Evolutionary conservation across 192 early-diverging fungal genomes (phyloP), one percentile per base, ranked within the genome.

Genomic region (Coemansia sp.): DNA sequence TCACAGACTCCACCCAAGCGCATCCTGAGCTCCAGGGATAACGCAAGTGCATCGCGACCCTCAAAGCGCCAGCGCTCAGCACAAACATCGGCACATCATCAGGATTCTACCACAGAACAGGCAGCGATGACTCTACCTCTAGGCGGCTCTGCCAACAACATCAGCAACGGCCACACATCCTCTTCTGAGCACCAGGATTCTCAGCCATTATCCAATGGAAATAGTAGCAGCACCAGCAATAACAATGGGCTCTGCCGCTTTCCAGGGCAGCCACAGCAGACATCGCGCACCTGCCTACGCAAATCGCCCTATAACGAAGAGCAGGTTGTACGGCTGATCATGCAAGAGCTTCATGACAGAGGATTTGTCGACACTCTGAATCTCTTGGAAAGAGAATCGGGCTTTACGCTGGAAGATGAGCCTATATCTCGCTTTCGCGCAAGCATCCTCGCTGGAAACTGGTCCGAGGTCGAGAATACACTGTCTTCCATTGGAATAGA

Each of bases 281-380:
- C 70, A 11, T 63, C 45, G 45, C 78, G 78, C 64, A 66, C 48
- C 20, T 76, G 78, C 31, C 75, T 82, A 31, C 80, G 75, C 17
- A 65, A 76, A 6, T 76, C 75, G 20, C 66, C 77, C 58, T 77
- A 77, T 54, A 66, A 61, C 22, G 80, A 82, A 48, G 79, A 89
- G 48, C 95, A 99, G 69, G 82, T 96, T 5, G 91, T 96, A 31
- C 87, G 95, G 30, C 77, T 99, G 12, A 89, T 99, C 68, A 72
- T 95, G 20, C 96, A 99, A 76, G 87, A 92, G 60, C 80, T 97
- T 42, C 80, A 85, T 34, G 90, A 92, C 62, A 76, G 96, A 58
- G 95, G 93, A 1, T 92, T 77, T 70, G 90, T 89, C 30, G 75
- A 92, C 59, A 82, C 93, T 5, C 92, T 91, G 4, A 56, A 79